These are phyloP conservation scores for Piper longum DNA, from an alignment of 164 flowering plant genomes.

Conservation along the genomic window DNA sequence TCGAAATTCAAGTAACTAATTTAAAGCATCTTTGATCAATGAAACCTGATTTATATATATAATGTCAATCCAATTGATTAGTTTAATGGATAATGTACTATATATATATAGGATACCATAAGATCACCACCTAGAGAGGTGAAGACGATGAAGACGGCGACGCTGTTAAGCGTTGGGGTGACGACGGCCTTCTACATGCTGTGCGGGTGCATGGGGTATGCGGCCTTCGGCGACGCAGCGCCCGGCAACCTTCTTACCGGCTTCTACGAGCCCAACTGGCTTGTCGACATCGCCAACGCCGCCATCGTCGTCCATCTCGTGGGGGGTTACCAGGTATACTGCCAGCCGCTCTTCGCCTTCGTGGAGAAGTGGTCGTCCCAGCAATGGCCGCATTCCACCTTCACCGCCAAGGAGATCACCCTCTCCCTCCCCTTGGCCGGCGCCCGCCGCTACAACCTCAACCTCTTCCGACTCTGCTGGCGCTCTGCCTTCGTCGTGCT, in stretches of 20 bases:
- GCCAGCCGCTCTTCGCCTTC: constrained; percentile 58
- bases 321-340: constrained; percentile 57
- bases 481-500: constrained; percentile 40
- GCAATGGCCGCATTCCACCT: constrained; percentile 25
- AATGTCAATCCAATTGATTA: too few relatives aligned
- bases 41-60: too few relatives aligned
- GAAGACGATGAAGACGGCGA: constrained; percentile 49
- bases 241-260: constrained; percentile 55
- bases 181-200: constrained; percentile 47
- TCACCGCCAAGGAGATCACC: constrained; percentile 29
- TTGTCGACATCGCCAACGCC: constrained; percentile 47
- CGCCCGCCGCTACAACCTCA: constrained; percentile 22
- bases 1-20: constrained; percentile 55
- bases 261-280: constrained; percentile 56
- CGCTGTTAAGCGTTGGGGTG: constrained; percentile 22
- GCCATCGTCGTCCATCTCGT: constrained; percentile 53
- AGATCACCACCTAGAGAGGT: constrained; percentile 42
- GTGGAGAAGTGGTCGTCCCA: constrained; percentile 32
- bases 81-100: background rate
- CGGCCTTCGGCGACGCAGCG: constrained; percentile 40
- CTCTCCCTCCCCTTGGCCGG: constrained; percentile 20
- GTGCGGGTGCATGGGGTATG: constrained; percentile 55
- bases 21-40: too few relatives aligned
- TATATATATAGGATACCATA: constrained; percentile 28
- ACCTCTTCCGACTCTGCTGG: constrained; percentile 48